Evolutionary conservation across 164 flowering plant species (phyloP).

Genomic region (Magnolia sinica): DNA sequence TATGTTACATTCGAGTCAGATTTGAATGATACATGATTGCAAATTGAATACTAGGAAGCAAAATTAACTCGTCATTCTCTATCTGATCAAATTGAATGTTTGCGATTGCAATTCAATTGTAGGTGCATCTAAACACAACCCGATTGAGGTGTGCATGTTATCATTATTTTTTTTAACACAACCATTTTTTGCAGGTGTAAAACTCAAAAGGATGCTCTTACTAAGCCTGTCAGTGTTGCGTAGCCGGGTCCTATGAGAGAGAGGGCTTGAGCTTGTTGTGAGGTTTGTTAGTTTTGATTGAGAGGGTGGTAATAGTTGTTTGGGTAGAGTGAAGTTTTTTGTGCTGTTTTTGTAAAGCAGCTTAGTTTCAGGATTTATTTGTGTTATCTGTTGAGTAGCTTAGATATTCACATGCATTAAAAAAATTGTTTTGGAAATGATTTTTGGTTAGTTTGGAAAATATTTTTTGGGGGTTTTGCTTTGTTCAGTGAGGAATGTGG

Average conservation of each 20-base stretch:
- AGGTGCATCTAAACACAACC: neutral
- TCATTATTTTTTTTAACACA: too few relatives aligned
- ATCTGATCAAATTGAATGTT: neutral
- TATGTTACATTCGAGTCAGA: neutral
- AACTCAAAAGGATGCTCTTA: slow-evolving; percentile 40
- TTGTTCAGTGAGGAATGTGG: neutral
- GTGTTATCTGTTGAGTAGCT: neutral
- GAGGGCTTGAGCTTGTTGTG: neutral
- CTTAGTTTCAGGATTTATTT: neutral
- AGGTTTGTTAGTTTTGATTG: neutral
- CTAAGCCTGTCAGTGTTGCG: slow-evolving; percentile 44
- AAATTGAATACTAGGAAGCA: neutral
- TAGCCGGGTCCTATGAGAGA: slow-evolving; percentile 14
- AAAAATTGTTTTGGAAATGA: neutral
- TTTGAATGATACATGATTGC: neutral
- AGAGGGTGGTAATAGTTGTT: neutral
- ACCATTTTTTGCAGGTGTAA: slow-evolving; percentile 52
- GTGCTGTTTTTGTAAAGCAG: slow-evolving; percentile 1
- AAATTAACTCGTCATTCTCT: neutral
- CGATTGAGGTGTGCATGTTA: neutral
- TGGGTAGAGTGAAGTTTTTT: neutral
- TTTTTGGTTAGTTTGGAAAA: neutral
- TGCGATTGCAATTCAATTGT: neutral
- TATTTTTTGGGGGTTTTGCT: neutral
- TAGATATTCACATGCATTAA: neutral